phyloP scores from a whole-genome alignment of 1,139 yeast genomes.

The Geotrichum australiense region DNA sequence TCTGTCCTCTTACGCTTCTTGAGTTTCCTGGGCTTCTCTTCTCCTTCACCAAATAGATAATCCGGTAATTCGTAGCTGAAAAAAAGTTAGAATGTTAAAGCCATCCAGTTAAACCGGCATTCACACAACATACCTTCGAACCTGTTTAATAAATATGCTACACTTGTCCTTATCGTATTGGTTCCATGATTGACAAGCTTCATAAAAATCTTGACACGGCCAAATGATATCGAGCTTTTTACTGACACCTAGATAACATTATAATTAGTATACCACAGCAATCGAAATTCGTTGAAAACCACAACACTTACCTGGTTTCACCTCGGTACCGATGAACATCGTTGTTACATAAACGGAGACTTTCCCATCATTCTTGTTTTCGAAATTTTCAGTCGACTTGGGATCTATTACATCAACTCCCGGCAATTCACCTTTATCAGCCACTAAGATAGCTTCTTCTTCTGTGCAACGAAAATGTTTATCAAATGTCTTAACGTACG shows the following conservation, averaged over 20 bases:
- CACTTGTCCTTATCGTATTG: conserved; percentile 56
- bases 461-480: conserved; percentile 46
- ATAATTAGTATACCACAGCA: neutral
- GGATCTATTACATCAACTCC: conserved; percentile 24
- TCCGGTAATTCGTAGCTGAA: conserved; percentile 66
- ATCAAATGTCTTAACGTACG: conserved; percentile 73
- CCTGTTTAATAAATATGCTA: conserved; percentile 60
- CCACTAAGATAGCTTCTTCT: conserved; percentile 49
- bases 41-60: conserved; percentile 78
- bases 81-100: neutral
- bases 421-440: conserved; percentile 38
- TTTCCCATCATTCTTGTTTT: conserved; percentile 31
- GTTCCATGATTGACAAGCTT: conserved; percentile 67
- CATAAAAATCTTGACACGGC: conserved; percentile 86
- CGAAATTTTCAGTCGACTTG: conserved; percentile 24
- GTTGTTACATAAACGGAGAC: conserved; percentile 57
- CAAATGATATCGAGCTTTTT: conserved; percentile 74
- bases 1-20: conserved; percentile 45
- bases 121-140: conserved; percentile 42
- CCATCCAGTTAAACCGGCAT: neutral
- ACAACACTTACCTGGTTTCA: conserved; percentile 31
- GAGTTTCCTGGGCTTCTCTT: conserved; percentile 56
- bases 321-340: conserved; percentile 71
- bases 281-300: neutral
- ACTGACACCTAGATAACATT: conserved; percentile 25